phyloP scores from a whole-genome alignment of 441 rosid species.

The Jatropha podagrica region DNA sequence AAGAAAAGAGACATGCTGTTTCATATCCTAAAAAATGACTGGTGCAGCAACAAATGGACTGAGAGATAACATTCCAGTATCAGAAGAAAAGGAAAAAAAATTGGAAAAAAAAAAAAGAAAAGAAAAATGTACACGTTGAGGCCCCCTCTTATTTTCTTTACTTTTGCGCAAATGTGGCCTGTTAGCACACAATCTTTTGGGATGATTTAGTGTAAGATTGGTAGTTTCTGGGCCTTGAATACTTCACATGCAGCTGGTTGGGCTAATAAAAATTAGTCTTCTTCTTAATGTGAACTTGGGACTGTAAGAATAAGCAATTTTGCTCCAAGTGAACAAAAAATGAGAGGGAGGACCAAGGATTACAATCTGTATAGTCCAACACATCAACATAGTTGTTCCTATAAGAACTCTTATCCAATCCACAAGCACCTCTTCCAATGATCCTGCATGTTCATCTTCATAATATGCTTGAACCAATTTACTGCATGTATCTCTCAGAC shows the following conservation, averaged over 20 bases:
- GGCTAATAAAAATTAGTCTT: too few species aligned
- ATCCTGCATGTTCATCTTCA: not conserved
- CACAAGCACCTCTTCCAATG: not conserved
- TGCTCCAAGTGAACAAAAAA: not conserved
- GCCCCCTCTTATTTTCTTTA: not conserved
- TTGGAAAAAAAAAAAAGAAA: not conserved
- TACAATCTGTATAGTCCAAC: not conserved
- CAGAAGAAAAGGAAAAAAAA: not conserved
- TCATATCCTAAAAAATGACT: not conserved
- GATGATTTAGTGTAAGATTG: too few species aligned
- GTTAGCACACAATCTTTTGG: not conserved
- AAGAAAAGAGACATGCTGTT: not conserved
- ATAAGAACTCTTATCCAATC: not conserved
- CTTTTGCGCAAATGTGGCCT: not conserved
- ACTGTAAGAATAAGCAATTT: too few species aligned
- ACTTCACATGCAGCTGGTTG: too few species aligned
- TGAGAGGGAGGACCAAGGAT: not conserved
- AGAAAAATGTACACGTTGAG: not conserved
- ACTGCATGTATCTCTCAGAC: not conserved
- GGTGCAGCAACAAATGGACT: not conserved
- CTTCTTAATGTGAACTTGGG: too few species aligned
- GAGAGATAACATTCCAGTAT: not conserved
- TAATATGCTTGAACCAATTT: not conserved
- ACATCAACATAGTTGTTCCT: not conserved
- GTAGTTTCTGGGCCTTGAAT: too few species aligned